Evolutionary conservation across 2,329 filamentous ascomycete species (phyloP).

Genomic region (Orbilia brochopaga): DNA sequence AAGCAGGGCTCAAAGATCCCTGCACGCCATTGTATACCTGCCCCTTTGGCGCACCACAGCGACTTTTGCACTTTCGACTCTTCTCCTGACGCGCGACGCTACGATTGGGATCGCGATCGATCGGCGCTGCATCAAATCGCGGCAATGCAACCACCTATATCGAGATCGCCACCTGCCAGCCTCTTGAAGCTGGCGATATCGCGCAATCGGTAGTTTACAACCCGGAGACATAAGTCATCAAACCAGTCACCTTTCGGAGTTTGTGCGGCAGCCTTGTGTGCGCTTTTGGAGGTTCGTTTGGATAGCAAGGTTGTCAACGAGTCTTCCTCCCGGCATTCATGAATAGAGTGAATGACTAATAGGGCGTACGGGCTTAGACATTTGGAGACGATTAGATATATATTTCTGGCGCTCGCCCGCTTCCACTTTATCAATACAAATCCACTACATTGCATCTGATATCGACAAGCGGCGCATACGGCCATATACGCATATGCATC

Average conservation of each 20-base stretch:
- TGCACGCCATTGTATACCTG: neutral
- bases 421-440: neutral
- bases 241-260: neutral
- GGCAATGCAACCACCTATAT: neutral
- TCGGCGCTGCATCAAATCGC: neutral
- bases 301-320: conserved; percentile 47
- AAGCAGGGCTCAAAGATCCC: too few relatives aligned
- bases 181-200: neutral
- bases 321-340: conserved; percentile 31
- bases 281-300: conserved; percentile 2
- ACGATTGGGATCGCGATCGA: too few relatives aligned
- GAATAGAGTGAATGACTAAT: conserved; percentile 36
- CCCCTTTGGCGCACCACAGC: conserved; percentile 4
- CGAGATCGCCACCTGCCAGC: neutral
- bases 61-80: neutral
- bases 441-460: too few relatives aligned
- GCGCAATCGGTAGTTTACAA: neutral
- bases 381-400: neutral
- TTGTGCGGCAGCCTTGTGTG: neutral
- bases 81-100: neutral
- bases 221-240: neutral
- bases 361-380: neutral
- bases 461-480: too few relatives aligned
- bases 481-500: too few relatives aligned
- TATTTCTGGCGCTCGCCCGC: neutral